Evolutionary conservation across 352 stramenopile species (phyloP).

Genomic region (Hyaloperonospora brassicae): DNA sequence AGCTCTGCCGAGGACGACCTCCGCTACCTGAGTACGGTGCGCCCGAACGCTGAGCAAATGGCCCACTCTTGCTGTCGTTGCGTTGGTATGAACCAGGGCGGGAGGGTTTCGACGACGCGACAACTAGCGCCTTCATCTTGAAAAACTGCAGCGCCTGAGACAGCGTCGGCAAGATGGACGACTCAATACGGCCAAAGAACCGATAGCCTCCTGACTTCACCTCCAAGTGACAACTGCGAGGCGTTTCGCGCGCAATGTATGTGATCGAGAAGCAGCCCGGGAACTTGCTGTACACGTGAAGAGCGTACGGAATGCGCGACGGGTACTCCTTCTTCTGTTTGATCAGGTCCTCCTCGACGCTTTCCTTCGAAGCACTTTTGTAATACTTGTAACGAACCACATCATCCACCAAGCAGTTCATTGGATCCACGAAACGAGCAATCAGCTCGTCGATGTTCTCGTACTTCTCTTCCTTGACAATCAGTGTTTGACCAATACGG

Average conservation of each 20-base stretch:
- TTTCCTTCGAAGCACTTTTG: slow-evolving; percentile 55
- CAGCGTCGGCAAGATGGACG: slow-evolving; percentile 69
- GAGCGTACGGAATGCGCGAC: slow-evolving; percentile 71
- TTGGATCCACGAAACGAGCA: slow-evolving; percentile 81
- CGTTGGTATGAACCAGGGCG: slow-evolving; percentile 39
- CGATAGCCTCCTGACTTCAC: slow-evolving; percentile 79
- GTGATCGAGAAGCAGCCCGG: slow-evolving; percentile 86
- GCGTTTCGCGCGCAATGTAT: slow-evolving; percentile 77
- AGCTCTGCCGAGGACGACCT: slow-evolving; percentile 48
- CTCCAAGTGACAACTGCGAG: slow-evolving; percentile 82
- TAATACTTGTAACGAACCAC: slow-evolving; percentile 86
- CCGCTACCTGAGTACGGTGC: slow-evolving; percentile 34
- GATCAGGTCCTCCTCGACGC: slow-evolving; percentile 80
- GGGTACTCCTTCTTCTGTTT: slow-evolving; percentile 85
- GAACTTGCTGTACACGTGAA: slow-evolving; percentile 84
- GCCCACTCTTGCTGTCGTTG: slow-evolving; percentile 36
- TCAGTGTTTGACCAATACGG: slow-evolving; percentile 66
- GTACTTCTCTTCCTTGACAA: slow-evolving; percentile 84
- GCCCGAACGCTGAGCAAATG: slow-evolving; percentile 53
- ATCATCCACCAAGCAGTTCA: slow-evolving; percentile 84
- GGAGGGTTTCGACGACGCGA: slow-evolving; percentile 34
- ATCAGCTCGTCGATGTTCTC: slow-evolving; percentile 86
- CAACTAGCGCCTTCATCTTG: slow-evolving; percentile 82
- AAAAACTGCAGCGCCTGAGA: slow-evolving; percentile 83
- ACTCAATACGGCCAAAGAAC: slow-evolving; percentile 85